Evolutionary conservation across 257 asterid genomes (phyloP).

Genomic region (Ajuga chamaepitys): DNA sequence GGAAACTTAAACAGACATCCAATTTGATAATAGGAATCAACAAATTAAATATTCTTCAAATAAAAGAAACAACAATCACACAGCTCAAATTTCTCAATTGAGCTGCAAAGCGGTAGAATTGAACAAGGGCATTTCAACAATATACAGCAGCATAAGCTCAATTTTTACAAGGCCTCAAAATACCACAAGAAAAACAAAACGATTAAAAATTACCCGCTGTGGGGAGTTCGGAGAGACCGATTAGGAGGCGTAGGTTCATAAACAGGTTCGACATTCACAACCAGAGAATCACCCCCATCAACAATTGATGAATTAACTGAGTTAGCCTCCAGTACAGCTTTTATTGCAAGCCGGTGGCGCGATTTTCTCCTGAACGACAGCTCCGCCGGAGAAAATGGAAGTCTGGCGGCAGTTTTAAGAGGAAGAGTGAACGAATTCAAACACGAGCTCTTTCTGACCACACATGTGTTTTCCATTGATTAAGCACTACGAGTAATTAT

Average conservation of each 20-base stretch:
- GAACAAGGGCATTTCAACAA: not conserved
- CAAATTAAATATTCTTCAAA: not conserved
- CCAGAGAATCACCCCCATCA: not conserved
- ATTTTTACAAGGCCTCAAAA: not conserved
- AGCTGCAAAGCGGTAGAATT: not conserved
- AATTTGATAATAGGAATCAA: not conserved
- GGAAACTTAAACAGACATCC: not conserved
- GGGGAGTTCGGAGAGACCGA: constrained; percentile 90
- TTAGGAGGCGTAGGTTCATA: constrained; percentile 60
- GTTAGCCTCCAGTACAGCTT: constrained; percentile 23
- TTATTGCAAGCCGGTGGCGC: constrained; percentile 17
- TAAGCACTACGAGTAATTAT: not conserved
- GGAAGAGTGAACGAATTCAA: constrained; percentile 2
- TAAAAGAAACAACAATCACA: not conserved
- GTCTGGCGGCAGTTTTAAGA: constrained; percentile 6
- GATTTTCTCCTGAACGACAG: constrained; percentile 13
- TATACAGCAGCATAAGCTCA: not conserved
- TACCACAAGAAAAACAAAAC: not conserved
- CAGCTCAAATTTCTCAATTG: not conserved
- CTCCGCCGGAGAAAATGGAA: constrained; percentile 22
- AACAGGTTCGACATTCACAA: constrained; percentile 35
- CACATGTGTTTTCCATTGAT: constrained; percentile 24
- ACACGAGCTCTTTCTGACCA: constrained; percentile 10
- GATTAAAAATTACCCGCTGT: constrained; percentile 72
- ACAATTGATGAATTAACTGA: constrained; percentile 12